A percentile compares a stretch with the other conserved stretches of the same genome.
These are phyloP conservation scores for Fusarium falciforme DNA, from an alignment of 2,329 filamentous ascomycete genomes.

Conservation along the genomic window DNA sequence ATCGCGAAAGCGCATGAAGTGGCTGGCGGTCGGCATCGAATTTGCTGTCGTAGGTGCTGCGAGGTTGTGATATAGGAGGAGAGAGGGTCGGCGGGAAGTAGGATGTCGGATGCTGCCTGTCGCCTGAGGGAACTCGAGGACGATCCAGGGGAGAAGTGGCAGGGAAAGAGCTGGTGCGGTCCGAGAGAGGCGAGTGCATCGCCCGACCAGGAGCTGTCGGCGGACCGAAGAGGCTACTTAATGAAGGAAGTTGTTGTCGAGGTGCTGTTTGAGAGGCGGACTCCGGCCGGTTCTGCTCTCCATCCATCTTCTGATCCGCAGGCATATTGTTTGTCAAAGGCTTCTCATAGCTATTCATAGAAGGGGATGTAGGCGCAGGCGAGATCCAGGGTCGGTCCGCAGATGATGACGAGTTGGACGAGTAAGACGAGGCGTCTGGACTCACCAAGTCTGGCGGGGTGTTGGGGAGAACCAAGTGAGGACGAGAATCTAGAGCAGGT, in stretches of 20 bases:
- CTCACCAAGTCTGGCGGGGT: slow-evolving; percentile 67
- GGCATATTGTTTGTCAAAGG: slow-evolving; percentile 57
- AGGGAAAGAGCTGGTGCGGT: slow-evolving; percentile 56
- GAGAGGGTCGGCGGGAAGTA: slow-evolving; percentile 59
- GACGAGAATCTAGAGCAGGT: slow-evolving; percentile 62
- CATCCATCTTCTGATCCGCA: slow-evolving; percentile 52
- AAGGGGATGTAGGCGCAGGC: slow-evolving; percentile 57
- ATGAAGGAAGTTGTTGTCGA: slow-evolving; percentile 64
- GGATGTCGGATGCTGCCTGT: slow-evolving; percentile 55
- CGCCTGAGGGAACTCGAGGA: slow-evolving; percentile 54
- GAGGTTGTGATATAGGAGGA: slow-evolving; percentile 55
- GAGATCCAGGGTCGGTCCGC: slow-evolving; percentile 60
- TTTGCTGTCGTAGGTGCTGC: slow-evolving; percentile 60
- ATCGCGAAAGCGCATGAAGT: slow-evolving; percentile 42
- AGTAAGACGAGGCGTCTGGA: slow-evolving; percentile 61
- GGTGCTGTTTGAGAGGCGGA: slow-evolving; percentile 43
- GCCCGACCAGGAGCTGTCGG: slow-evolving; percentile 55
- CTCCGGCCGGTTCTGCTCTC: slow-evolving; percentile 52
- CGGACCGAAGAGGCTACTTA: slow-evolving; percentile 68
- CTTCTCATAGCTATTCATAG: slow-evolving; percentile 70
- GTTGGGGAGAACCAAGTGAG: slow-evolving; percentile 62
- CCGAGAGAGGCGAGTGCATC: slow-evolving; percentile 59
- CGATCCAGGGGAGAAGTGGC: slow-evolving; percentile 61
- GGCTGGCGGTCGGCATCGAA: slow-evolving; percentile 56
- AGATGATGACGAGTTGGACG: slow-evolving; percentile 56